phyloP scores from a whole-genome alignment of 495 filamentous ascomycete genomes.

The Aspergillus ostianus region DNA sequence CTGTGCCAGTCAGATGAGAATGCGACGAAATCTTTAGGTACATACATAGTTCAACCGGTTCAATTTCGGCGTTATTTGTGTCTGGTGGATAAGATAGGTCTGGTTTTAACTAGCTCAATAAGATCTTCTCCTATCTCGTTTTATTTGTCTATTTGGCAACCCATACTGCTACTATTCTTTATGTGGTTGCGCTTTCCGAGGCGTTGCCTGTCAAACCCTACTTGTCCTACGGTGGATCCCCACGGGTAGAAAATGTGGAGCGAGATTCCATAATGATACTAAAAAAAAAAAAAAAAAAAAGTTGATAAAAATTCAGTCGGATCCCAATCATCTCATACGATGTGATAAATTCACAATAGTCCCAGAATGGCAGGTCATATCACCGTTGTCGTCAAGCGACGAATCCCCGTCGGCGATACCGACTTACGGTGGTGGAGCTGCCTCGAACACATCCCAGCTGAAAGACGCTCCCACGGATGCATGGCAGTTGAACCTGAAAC shows the following conservation, averaged over 20 bases:
- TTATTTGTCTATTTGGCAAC: no score
- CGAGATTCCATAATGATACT: no score
- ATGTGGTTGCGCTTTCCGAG: not conserved
- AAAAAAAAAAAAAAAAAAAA: not conserved
- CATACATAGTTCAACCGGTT: not conserved
- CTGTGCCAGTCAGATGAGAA: conserved; percentile 12
- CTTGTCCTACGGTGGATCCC: conserved; percentile 1
- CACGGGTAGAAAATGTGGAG: not conserved
- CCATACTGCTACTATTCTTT: not conserved
- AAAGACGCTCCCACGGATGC: conserved; percentile 10
- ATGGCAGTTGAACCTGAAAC: conserved; percentile 10
- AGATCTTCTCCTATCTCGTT: not conserved
- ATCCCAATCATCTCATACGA: no score
- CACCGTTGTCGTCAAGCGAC: not conserved
- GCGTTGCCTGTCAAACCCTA: conserved; percentile 3
- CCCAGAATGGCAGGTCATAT: not conserved
- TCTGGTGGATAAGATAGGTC: not conserved
- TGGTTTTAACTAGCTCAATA: not conserved
- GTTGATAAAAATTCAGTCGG: no score
- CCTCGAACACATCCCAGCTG: conserved; percentile 18
- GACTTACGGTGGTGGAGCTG: not conserved
- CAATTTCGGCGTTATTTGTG: not conserved
- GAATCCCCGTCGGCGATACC: conserved; percentile 10
- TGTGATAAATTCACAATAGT: no score
- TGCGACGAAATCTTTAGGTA: no score